Evolutionary conservation across 306 rosid species (phyloP).

Genomic region (Vigna nakashimae): DNA sequence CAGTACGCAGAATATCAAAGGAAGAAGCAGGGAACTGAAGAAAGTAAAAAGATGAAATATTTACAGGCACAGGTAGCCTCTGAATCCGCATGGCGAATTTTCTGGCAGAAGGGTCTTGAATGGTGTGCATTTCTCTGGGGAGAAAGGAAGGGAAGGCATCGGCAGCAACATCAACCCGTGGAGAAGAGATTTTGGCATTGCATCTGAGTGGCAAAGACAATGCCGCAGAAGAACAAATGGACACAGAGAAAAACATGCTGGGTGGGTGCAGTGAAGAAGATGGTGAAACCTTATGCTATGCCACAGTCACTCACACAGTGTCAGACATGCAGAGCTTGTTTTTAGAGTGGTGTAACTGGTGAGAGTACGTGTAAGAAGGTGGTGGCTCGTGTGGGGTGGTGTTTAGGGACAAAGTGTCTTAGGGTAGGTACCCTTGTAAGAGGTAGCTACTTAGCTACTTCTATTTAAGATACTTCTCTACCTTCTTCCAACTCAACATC

Average conservation of each 20-base stretch:
- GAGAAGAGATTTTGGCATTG: constrained; percentile 15
- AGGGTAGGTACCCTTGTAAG: too few species aligned
- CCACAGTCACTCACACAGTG: neutral
- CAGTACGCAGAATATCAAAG: neutral
- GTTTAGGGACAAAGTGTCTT: too few species aligned
- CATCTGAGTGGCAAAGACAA: neutral
- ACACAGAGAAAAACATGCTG: neutral
- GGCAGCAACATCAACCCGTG: constrained; percentile 39
- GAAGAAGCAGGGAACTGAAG: neutral
- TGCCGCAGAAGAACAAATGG: neutral
- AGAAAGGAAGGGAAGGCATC: constrained; percentile 78
- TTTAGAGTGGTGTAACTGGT: neutral
- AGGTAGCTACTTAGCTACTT: too few species aligned
- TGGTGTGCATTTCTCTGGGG: constrained; percentile 61
- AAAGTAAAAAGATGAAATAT: neutral
- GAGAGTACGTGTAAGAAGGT: neutral
- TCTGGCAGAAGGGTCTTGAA: constrained; percentile 74
- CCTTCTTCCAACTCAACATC: neutral
- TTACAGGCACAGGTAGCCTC: constrained; percentile 68
- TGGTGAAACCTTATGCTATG: neutral
- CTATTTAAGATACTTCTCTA: too few species aligned
- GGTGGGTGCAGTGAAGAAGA: neutral
- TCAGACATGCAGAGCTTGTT: neutral
- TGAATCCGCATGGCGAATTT: constrained; percentile 75
- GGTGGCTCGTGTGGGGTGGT: neutral